Evolutionary conservation across 2,329 filamentous ascomycete genomes (phyloP).

Genomic region (Cytospora mali): DNA sequence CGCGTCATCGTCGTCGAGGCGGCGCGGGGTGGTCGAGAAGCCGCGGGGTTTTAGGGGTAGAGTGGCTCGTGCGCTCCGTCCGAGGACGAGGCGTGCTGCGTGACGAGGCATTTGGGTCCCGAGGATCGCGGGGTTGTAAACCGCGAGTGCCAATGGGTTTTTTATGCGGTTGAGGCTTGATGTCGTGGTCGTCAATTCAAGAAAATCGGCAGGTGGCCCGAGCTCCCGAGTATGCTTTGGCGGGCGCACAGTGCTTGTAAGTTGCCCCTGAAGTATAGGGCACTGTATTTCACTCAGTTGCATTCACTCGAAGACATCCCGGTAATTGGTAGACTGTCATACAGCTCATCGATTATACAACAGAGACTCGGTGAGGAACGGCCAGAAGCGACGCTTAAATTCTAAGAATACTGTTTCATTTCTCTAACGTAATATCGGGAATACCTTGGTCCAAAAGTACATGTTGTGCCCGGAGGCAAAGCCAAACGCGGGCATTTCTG

Average conservation of each 20-base stretch:
- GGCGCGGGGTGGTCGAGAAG: constrained; percentile 23
- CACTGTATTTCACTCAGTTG: not conserved
- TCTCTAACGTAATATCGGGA: not conserved
- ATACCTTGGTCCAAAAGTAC: not conserved
- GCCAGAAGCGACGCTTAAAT: too few species aligned
- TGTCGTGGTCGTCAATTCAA: constrained; percentile 9
- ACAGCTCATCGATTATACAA: not conserved
- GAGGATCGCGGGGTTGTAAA: not conserved
- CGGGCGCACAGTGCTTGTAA: not conserved
- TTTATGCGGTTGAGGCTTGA: not conserved
- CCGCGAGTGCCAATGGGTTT: not conserved
- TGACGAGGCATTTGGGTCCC: constrained; percentile 27
- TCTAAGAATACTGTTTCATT: not conserved
- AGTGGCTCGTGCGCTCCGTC: constrained; percentile 20
- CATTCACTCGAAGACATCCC: not conserved
- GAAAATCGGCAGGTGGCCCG: constrained; percentile 20
- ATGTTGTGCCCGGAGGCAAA: not conserved
- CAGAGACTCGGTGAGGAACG: not conserved
- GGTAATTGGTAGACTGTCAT: not conserved
- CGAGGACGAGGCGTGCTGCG: constrained; percentile 29
- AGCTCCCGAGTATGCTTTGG: not conserved
- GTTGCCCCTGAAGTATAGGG: not conserved
- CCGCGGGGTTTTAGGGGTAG: constrained; percentile 9
- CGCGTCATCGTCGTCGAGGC: constrained; percentile 20
- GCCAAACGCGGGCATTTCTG: not conserved